Percentiles rank a stretch among this genome's conserved stretches.
These are phyloP conservation scores for Coemansia sp. DNA, from an alignment of 371 early-diverging fungal genomes.

Conservation along the genomic window DNA sequence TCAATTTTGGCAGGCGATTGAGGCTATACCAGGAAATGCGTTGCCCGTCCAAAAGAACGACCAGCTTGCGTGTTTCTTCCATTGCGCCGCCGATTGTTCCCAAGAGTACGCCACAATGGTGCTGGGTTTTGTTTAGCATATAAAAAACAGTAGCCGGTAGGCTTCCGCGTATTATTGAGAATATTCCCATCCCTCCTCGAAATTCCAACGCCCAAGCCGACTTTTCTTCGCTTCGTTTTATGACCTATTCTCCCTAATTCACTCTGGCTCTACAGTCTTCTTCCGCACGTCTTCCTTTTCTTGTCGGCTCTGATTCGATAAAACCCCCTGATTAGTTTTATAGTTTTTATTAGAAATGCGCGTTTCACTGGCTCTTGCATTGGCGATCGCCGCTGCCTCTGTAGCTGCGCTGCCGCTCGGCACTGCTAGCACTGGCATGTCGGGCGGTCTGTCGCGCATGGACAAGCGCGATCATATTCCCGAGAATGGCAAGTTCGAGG, in stretches of 20 bases:
- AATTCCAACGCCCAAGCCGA: neutral
- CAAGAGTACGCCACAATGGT: neutral
- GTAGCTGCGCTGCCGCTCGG: slow-evolving; percentile 17
- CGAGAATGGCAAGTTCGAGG: slow-evolving; percentile 1
- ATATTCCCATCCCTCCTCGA: neutral
- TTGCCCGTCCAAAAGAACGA: no score
- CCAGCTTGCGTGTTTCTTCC: no score
- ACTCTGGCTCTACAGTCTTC: neutral
- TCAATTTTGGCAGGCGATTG: no score
- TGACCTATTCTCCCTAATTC: neutral
- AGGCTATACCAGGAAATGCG: no score
- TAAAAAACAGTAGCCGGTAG: neutral
- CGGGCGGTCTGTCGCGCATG: neutral
- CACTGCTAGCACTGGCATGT: neutral
- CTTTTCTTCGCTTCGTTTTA: neutral
- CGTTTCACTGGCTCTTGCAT: slow-evolving; percentile 16
- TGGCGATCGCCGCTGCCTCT: slow-evolving; percentile 10
- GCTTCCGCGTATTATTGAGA: neutral
- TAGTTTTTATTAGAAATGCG: slow-evolving; percentile 14
- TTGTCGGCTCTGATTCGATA: no score
- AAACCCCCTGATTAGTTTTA: no score
- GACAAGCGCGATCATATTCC: slow-evolving; percentile 8
- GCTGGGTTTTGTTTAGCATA: neutral
- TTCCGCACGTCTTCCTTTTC: neutral
- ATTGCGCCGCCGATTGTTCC: no score